Base-by-base conservation (phyloP, 179 eudicot genomes). In the Carnegiea gigantea region DNA sequence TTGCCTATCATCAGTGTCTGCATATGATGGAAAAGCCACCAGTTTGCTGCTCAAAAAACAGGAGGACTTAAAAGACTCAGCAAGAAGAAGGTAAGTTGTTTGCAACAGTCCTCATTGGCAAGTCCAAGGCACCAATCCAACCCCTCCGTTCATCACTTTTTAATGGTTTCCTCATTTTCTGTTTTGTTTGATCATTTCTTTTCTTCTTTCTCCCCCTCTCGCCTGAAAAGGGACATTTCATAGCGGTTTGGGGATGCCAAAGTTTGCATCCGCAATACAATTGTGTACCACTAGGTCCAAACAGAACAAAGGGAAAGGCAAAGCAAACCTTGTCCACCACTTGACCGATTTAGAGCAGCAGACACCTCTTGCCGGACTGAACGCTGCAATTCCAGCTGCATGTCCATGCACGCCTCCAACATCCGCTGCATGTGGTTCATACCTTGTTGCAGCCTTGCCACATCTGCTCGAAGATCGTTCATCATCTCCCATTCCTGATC, bases 361-460 rank as follows among this genome's bases (percentile, higher is more conserved):
- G 99, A 95, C 65, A 97, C 99, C 84, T 97, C 99, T 87, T 97
- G 99, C 49, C 98, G 89, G 78, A 97, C 97, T 1, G 99, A 91
- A 38, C 98, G 98, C 81, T 97, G 99, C 89, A 97, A 82, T 88
- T 97, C 98, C 78, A 95, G 88, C 82, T 97, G 99, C 99, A 97
- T 93, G 87, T 97, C 99, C 98, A 97, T 95, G 90, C 98, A 97
- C 73, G 98, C 92, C 85, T 97, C 99, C 78, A 97, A 77, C 98
- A 93, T 95, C 86, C 95, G 89, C 81, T 97, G 99, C 99, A 97
- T 97, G 92, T 97, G 97, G 82, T 83, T 91, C 99, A 97, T 95
- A 24, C 99, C 98, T 85, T 95, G 99, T 83, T 97, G 98, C 72
- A 97, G 98, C 88, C 94, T 92, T 26, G 94, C 89, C 81, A 97